phyloP scores from a whole-genome alignment of 2,329 filamentous ascomycete species.

The Curvularia sp. region DNA sequence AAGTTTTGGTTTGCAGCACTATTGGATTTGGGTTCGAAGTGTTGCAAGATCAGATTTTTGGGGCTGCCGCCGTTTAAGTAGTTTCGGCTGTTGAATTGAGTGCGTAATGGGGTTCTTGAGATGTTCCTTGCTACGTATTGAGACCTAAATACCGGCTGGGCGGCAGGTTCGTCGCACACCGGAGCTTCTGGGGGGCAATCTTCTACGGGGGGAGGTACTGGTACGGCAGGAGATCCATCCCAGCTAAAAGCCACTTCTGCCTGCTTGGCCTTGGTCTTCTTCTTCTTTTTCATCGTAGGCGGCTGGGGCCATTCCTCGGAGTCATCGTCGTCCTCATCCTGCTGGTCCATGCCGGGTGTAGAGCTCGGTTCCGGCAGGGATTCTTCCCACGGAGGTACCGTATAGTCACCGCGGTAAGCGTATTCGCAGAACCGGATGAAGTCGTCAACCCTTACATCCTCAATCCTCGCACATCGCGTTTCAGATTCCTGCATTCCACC shows the following conservation, averaged over 20 bases:
- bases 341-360: not conserved
- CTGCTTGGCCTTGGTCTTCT: not conserved
- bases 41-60: not conserved
- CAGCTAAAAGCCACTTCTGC: not conserved
- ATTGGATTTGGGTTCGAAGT: constrained; percentile 1
- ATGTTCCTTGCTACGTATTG: not conserved
- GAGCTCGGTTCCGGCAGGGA: not conserved
- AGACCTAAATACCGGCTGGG: not conserved
- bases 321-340: not conserved
- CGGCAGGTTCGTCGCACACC: not conserved
- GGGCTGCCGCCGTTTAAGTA: not conserved
- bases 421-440: not conserved
- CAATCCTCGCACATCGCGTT: too few relatives aligned
- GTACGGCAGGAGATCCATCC: not conserved
- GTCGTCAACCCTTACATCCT: too few relatives aligned
- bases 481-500: not conserved
- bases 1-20: not conserved
- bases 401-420: constrained; percentile 1
- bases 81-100: not conserved
- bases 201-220: not conserved
- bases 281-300: too few relatives aligned
- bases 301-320: not conserved
- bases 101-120: too few relatives aligned
- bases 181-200: not conserved
- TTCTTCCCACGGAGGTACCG: not conserved